These are phyloP conservation scores for Raffaelea ambrosiae DNA, from an alignment of 2,329 filamentous ascomycete species.

Conservation along the genomic window DNA sequence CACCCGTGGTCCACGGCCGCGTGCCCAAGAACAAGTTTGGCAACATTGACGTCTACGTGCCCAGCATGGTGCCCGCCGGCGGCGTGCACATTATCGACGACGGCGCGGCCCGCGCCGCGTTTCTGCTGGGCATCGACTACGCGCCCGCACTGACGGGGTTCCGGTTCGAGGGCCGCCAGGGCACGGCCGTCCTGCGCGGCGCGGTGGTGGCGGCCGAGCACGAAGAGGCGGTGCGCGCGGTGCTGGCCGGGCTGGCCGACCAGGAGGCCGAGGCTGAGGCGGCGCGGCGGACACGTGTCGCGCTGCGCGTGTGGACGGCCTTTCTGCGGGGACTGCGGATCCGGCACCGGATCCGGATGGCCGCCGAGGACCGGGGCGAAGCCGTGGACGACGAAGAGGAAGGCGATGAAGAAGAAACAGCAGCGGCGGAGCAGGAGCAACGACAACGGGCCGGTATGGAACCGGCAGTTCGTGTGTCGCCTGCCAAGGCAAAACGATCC, in stretches of 20 bases:
- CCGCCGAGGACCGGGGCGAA: constrained; percentile 37
- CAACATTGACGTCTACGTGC: constrained; percentile 89
- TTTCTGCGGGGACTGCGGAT: constrained; percentile 74
- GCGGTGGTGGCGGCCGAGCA: constrained; percentile 67
- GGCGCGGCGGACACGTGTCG: constrained; percentile 52
- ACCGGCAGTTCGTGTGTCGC: too few species aligned
- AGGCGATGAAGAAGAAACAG: constrained; percentile 3
- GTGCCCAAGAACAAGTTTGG: constrained; percentile 89
- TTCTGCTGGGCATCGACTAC: constrained; percentile 71
- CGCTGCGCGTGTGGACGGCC: constrained; percentile 62
- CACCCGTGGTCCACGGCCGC: constrained; percentile 63
- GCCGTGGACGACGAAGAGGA: constrained; percentile 27
- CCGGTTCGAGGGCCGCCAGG: constrained; percentile 74
- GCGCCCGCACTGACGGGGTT: constrained; percentile 88
- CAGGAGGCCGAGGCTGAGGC: constrained; percentile 55
- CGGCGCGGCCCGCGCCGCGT: constrained; percentile 62
- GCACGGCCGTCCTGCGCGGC: constrained; percentile 74
- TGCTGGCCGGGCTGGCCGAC: constrained; percentile 59
- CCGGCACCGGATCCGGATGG: constrained; percentile 60
- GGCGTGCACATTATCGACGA: constrained; percentile 61
- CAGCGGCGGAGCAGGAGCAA: constrained; percentile 15
- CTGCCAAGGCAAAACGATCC: too few species aligned
- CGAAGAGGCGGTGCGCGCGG: constrained; percentile 61
- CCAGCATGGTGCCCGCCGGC: constrained; percentile 80
- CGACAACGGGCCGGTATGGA: constrained; percentile 7